Base-by-base conservation (phyloP, 1,284 basidiomycete genomes). In the Fomitopsis betulina region DNA sequence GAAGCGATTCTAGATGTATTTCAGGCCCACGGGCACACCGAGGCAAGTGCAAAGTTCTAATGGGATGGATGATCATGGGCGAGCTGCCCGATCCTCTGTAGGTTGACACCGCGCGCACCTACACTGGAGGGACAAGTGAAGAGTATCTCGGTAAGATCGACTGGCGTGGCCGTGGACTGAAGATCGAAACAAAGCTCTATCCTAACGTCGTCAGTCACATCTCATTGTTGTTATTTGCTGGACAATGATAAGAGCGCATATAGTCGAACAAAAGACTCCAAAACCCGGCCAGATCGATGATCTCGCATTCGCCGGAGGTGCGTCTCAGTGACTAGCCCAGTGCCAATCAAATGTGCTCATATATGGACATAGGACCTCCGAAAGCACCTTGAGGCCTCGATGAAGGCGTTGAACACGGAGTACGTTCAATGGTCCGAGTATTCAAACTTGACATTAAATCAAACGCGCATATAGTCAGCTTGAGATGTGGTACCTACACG, bases 401-500 rank as follows among this genome's bases (percentile, higher is more conserved):
- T 81, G 55, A 73, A 76, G 52, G 78, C 80, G 27, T 63, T 83
- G 43, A 78, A 80, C 43, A 72, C 75, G 13, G 74, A 81, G 80
- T 82, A 61, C 21, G 75, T 58, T 9, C 7, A 19, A n/a, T 40
- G n/a, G 32, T 19, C 35, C 35, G 5, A 21, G 3, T 33, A 21
- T 42, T 12, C 3, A 6, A 8, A 27, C n/a, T 37, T n/a, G 15
- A 10, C 15, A 33, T 25, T 23, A 25, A 25, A 39, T 30, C 39
- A 40, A 17, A 30, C 13, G 19, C n/a, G 23, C 17, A 42, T 55
- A 53, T 21, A 70, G 64, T 25, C 54, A 62, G 56, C 60, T 79
- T 30, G 79, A 83, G 43, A 74, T 84, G 62, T 84, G 73, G 69
- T 85, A 84, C 68, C 73, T 85, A 3, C 82, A 85, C 62, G 78